Base-by-base conservation (phyloP, 495 filamentous ascomycete genomes). In the Symbiotaphrina buchneri region DNA sequence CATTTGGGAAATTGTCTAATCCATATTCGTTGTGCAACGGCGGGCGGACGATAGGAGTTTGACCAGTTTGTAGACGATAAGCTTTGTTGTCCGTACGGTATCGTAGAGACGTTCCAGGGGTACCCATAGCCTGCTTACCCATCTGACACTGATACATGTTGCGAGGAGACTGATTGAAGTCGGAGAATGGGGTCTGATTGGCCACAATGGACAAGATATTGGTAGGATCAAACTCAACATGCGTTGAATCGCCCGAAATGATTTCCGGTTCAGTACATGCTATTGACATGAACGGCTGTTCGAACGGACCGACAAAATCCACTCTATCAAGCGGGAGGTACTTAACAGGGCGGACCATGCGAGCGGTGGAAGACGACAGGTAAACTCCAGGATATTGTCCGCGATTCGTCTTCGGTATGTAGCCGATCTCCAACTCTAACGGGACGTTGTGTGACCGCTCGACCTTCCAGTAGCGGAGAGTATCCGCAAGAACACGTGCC, bases 91-190 rank as follows among this genome's bases (percentile, higher is more conserved):
- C 87, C 21, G 82, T 84, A 37, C 87, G 76, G 49, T 90, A 77
- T 19, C 66, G 63, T 34, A 90, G 56, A 0, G 87, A 72, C 6
- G 85, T 78, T 31, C 76, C 84, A 16, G 87, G 87, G 4, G 87
- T 97, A 41, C 87, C 87, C 87, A 97, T 97, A 2, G 85, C 74
- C 56, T 97, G 87, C 51, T 97, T 97, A 51, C 83, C 81, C 87
- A 97, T 97, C 58, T 97, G 87, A 52, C 85, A 92, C 51, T 95
- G 87, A 53, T 97, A 97, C 87, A 97, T 95, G 53, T 97, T 97
- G 60, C 87, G 65, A 8, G 87, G 87, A 18, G 85, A 94, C 51
- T 97, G 87, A 55, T 97, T 97, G 60, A 92, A 91, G 48, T 97
- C 81, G 37, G 87, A 93, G 55, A 95, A 97, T 8, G 87, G 87